These are phyloP conservation scores for Beauveria scarabaeidicola DNA, from an alignment of 2,329 filamentous ascomycete species.

Conservation along the genomic window DNA sequence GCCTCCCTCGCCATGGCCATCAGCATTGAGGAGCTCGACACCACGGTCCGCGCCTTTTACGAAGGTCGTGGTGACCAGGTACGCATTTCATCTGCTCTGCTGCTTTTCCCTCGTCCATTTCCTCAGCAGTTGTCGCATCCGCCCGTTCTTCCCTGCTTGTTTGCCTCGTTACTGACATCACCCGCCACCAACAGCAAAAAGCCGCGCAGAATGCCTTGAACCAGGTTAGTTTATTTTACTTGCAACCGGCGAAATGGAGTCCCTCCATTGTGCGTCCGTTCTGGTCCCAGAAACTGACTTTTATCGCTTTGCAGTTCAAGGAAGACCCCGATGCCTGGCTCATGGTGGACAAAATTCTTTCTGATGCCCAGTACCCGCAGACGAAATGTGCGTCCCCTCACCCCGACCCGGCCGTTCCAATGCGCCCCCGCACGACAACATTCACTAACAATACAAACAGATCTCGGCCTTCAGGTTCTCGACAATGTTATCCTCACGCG, in stretches of 20 bases:
- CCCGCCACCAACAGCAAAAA: constrained; percentile 62
- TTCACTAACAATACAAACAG: constrained; percentile 37
- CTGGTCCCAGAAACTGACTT: not conserved
- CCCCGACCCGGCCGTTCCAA: not conserved
- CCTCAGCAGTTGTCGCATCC: constrained; percentile 15
- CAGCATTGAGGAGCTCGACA: constrained; percentile 90
- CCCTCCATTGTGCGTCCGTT: not conserved
- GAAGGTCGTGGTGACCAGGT: constrained; percentile 93
- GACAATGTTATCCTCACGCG: constrained; percentile 98
- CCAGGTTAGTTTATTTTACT: constrained; percentile 54
- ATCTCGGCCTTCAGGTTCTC: constrained; percentile 89
- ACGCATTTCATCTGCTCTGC: constrained; percentile 28
- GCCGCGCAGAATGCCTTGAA: constrained; percentile 87
- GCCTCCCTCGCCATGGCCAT: constrained; percentile 47
- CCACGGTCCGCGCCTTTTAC: constrained; percentile 92
- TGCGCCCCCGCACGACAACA: constrained; percentile 11
- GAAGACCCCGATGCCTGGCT: constrained; percentile 98
- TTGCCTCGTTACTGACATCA: constrained; percentile 5
- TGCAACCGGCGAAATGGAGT: not conserved
- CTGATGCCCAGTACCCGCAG: constrained; percentile 85
- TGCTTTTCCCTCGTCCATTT: constrained; percentile 27
- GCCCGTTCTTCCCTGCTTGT: not conserved
- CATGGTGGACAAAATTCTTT: constrained; percentile 91
- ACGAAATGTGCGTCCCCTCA: constrained; percentile 71
- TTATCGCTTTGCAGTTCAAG: constrained; percentile 63